phyloP scores from a whole-genome alignment of 2,329 filamentous ascomycete species.

The Alternaria arbusti region DNA sequence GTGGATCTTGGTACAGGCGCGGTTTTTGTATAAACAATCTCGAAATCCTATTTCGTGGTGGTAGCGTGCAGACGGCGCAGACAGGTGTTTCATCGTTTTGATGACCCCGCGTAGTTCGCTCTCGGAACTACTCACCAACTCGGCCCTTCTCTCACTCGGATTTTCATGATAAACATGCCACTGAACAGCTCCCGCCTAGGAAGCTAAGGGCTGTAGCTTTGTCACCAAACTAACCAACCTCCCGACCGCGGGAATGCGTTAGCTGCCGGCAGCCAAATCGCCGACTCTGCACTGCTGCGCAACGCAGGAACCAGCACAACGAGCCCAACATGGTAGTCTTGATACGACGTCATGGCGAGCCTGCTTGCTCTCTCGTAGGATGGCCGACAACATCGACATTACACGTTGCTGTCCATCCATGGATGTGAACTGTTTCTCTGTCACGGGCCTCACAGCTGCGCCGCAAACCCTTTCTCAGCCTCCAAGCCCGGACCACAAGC shows the following conservation, averaged over 20 bases:
- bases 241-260: constrained; percentile 3
- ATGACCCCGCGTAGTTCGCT: background rate
- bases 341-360: background rate
- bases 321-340: background rate
- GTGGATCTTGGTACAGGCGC: background rate
- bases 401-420: background rate
- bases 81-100: background rate
- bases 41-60: background rate
- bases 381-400: background rate
- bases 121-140: constrained; percentile 1
- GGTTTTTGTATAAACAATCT: background rate
- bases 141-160: background rate
- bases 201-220: constrained; percentile 7
- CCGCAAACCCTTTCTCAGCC: background rate
- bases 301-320: background rate
- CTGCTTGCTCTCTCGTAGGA: background rate
- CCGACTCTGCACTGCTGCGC: constrained; percentile 3
- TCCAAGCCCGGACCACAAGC: background rate
- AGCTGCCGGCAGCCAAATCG: constrained; percentile 8
- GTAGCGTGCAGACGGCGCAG: constrained; percentile 1
- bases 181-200: background rate
- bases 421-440: background rate
- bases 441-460: background rate
- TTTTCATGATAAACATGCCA: background rate
- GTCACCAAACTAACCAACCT: constrained; percentile 2